Conservation (phyloP, 163 green algal species). For the Scenedesmus sp. region DNA sequence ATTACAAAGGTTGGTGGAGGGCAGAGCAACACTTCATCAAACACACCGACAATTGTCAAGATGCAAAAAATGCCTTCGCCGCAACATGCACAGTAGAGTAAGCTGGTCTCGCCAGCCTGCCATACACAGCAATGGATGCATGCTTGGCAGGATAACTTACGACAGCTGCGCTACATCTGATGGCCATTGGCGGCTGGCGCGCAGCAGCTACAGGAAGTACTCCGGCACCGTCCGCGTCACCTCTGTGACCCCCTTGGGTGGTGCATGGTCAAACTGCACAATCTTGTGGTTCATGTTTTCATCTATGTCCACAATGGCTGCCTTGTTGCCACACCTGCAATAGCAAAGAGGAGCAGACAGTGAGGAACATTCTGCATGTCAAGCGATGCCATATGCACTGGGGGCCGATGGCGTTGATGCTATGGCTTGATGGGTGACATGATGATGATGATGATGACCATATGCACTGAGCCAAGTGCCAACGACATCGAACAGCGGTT, state of each 20-base stretch:
- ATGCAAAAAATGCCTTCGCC: neutral
- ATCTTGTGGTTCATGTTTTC: constrained; percentile 78
- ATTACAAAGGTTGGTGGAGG: neutral
- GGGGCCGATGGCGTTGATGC: no score
- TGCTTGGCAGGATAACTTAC: neutral
- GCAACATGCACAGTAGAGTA: neutral
- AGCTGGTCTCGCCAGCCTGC: neutral
- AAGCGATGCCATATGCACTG: neutral
- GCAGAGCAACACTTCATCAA: neutral
- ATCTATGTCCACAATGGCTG: constrained; percentile 87
- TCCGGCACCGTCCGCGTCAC: constrained; percentile 68
- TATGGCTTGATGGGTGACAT: no score
- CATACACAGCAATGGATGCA: no score
- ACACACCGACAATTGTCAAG: neutral
- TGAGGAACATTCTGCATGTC: neutral
- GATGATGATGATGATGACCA: neutral
- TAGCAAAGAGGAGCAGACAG: neutral
- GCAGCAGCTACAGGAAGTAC: constrained; percentile 65
- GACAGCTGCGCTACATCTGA: neutral
- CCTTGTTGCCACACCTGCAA: constrained; percentile 69
- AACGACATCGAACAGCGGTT: neutral
- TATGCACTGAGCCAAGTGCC: neutral
- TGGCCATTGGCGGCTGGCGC: neutral
- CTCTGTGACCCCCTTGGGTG: constrained; percentile 77
- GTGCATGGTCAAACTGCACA: constrained; percentile 76